Percentiles rank a stretch among this genome's conserved stretches.
Evolutionary conservation across 768 basidiomycete species (phyloP).

Genomic region (Kwoniella pini): DNA sequence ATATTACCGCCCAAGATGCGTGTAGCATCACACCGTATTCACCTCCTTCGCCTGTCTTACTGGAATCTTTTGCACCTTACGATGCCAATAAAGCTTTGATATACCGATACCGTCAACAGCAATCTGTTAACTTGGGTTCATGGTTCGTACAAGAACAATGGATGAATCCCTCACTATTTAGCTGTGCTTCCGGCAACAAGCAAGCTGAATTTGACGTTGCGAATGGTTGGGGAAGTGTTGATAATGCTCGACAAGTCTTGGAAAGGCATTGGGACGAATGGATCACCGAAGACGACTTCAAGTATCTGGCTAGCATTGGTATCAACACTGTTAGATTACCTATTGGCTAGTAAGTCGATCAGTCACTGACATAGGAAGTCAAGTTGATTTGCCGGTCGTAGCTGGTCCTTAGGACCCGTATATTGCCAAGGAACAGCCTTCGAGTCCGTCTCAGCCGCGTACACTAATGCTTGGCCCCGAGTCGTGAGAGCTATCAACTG

Average conservation of each 20-base stretch:
- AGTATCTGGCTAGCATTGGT: slow-evolving; percentile 41
- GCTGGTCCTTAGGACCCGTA: slow-evolving; percentile 46
- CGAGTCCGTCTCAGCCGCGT: slow-evolving; percentile 42
- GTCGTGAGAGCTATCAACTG: slow-evolving; percentile 50
- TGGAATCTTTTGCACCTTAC: slow-evolving; percentile 59
- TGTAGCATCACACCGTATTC: slow-evolving; percentile 34
- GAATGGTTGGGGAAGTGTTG: slow-evolving; percentile 60
- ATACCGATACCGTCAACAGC: slow-evolving; percentile 66
- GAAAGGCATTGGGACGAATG: slow-evolving; percentile 51
- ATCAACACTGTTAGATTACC: slow-evolving; percentile 52
- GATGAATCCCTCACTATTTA: slow-evolving; percentile 71
- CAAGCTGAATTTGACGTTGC: slow-evolving; percentile 69
- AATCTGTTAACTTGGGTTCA: slow-evolving; percentile 67
- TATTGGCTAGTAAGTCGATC: slow-evolving; percentile 43
- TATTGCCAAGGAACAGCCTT: slow-evolving; percentile 45
- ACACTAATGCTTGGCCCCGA: slow-evolving; percentile 46
- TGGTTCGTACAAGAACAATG: slow-evolving; percentile 75
- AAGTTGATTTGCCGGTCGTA: neutral
- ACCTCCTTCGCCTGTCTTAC: slow-evolving; percentile 32
- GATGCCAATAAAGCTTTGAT: slow-evolving; percentile 60
- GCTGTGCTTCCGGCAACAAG: slow-evolving; percentile 61
- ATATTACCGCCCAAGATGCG: slow-evolving; percentile 2
- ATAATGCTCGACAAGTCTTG: slow-evolving; percentile 36
- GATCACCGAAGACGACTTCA: slow-evolving; percentile 50
- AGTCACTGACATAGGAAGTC: neutral